Conservation (phyloP, 2,329 filamentous ascomycete species). For the Hortaea sp. region DNA sequence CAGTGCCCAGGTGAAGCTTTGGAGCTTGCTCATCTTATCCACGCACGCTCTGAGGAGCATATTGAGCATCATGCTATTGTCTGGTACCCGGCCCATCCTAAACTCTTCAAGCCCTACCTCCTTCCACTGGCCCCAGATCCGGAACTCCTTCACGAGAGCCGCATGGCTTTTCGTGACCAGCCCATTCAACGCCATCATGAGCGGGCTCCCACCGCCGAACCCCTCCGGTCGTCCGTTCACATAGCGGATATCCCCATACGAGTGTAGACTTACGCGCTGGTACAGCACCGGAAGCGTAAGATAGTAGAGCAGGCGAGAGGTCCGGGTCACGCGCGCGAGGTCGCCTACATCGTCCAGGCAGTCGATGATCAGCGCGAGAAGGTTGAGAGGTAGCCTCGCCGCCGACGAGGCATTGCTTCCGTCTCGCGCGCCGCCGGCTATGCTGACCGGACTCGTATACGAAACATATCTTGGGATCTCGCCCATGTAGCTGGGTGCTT, state of each 20-base stretch:
- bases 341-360: constrained; percentile 49
- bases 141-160: constrained; percentile 42
- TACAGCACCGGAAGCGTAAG: constrained; percentile 55
- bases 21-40: constrained; percentile 47
- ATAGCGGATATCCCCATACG: constrained; percentile 51
- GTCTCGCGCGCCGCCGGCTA: constrained; percentile 1
- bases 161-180: constrained; percentile 48
- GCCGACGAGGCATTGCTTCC: constrained; percentile 1
- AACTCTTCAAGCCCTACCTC: constrained; percentile 49
- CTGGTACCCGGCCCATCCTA: constrained; percentile 50
- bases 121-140: constrained; percentile 46
- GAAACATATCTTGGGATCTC: constrained; percentile 18
- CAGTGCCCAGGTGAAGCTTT: constrained; percentile 51
- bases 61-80: constrained; percentile 55
- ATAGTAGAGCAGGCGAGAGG: constrained; percentile 53
- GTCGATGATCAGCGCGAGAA: constrained; percentile 48
- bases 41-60: constrained; percentile 49
- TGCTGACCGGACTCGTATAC: constrained; percentile 18
- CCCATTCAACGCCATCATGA: constrained; percentile 53
- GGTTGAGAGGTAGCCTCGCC: constrained; percentile 43
- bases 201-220: constrained; percentile 52
- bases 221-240: constrained; percentile 48
- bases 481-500: not conserved
- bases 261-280: constrained; percentile 44
- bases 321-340: constrained; percentile 49